Evolutionary conservation across 257 asterid genomes (phyloP).

Genomic region (Catharanthus roseus): DNA sequence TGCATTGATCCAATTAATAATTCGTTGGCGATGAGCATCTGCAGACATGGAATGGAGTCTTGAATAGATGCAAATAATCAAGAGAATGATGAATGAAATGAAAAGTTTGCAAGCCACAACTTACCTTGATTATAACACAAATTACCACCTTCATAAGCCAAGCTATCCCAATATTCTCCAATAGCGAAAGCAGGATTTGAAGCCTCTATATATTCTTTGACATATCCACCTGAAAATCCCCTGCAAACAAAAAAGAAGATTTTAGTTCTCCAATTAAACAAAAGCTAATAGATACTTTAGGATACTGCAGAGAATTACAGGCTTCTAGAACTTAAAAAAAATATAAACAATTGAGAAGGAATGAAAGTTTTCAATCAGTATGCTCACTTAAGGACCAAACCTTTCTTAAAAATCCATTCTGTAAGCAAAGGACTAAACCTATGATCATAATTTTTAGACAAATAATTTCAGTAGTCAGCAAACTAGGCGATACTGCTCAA

Average conservation of each 20-base stretch:
- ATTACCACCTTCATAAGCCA: constrained; percentile 51
- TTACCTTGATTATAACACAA: constrained; percentile 50
- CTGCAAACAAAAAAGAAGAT: constrained; percentile 20
- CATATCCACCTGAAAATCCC: constrained; percentile 53
- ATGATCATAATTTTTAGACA: background rate
- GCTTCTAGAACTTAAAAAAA: constrained; percentile 3
- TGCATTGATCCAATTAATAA: constrained; percentile 60
- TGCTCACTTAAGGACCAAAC: background rate
- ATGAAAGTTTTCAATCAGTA: background rate
- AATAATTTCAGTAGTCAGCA: background rate
- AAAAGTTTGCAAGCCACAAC: background rate
- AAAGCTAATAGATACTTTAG: background rate
- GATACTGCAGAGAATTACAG: background rate
- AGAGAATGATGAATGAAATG: background rate
- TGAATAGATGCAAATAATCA: background rate
- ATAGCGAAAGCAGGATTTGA: constrained; percentile 52
- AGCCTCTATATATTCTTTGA: constrained; percentile 51
- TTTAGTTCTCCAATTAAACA: background rate
- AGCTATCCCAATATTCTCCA: constrained; percentile 62
- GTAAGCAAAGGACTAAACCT: background rate
- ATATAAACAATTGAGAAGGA: background rate
- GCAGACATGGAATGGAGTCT: constrained; percentile 1
- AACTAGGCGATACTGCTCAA: background rate
- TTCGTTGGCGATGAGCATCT: constrained; percentile 63
- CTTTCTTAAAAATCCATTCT: background rate